Evolutionary conservation across 805 yeast species (phyloP), one percentile per base, ranked within the genome.

Genomic region (Wickerhamiella sorbophila): DNA sequence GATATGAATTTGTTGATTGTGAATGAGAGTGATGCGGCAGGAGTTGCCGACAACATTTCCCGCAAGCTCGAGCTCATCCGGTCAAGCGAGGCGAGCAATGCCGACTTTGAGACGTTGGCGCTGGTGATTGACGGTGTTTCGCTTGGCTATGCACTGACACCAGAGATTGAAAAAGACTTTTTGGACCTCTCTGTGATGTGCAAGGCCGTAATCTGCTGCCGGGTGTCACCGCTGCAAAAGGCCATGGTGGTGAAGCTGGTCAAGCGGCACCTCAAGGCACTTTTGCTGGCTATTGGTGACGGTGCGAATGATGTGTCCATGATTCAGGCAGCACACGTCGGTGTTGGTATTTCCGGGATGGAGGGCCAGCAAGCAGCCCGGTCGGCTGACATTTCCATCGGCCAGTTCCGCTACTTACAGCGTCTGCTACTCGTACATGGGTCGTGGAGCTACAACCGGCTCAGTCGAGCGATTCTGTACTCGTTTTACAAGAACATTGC

Each of bases 311-410:
- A 91, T 64, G 98, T 91, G 33, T 80, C 94, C 31, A 91, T 91
- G 99, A 91, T 91, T 50, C 98, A 91, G 62, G 97, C 98, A 14
- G 98, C 98, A 0, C 97, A 91, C 60, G 95, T 91, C 41, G 99
- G 99, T 48, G 95, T 91, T 19, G 99, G 99, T 58, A 93, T 91
- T 48, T 83, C 94, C 62, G 99, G 99, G 50, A 80, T 86, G 88
- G 99, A 91, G 64, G 99, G 99, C 51, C 86, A 87, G 85, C 99
- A 91, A 62, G 98, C 98, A 9, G 96, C 98, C 0, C 73, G 99
- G 59, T 79, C 94, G 59, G 97, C 99, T 0, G 99, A 91, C 67
- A 76, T 91, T 46, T 86, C 97, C 1, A 85, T 93, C 60, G 97
- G 95, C 0, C 97, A 91, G 59, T 91, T 91, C 71, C 78, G 78